Evolutionary conservation across 2,329 filamentous ascomycete species (phyloP).

Genomic region (Scopulariopsis brevicaulis): DNA sequence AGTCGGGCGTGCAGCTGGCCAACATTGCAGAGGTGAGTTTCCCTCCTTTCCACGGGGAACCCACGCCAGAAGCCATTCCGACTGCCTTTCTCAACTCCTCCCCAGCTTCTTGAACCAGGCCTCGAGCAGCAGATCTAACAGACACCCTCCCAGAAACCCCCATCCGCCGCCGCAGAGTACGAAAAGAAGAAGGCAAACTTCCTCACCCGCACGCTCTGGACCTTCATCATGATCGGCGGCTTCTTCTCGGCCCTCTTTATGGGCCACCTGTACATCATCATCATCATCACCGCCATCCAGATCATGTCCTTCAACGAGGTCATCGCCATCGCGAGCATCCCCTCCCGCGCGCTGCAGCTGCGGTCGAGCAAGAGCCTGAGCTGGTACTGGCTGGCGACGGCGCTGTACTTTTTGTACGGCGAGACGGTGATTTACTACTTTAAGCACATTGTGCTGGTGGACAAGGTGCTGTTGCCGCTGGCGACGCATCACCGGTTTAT

Average conservation of each 20-base stretch:
- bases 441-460: conserved; percentile 94
- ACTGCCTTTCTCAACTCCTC: not conserved
- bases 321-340: conserved; percentile 92
- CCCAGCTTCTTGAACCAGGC: conserved; percentile 9
- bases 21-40: conserved; percentile 24
- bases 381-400: conserved; percentile 98
- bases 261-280: conserved; percentile 95
- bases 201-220: conserved; percentile 95
- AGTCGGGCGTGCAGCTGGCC: conserved; percentile 18
- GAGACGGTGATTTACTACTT: conserved; percentile 99
- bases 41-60: not conserved
- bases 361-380: conserved; percentile 93
- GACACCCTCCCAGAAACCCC: not conserved
- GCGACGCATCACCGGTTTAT: conserved; percentile 98
- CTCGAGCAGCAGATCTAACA: not conserved
- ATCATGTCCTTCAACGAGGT: conserved; percentile 99
- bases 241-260: conserved; percentile 93
- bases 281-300: conserved; percentile 84
- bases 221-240: conserved; percentile 86
- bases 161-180: conserved; percentile 48
- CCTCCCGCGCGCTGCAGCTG: conserved; percentile 79
- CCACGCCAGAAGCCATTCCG: not conserved
- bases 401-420: conserved; percentile 98
- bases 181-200: conserved; percentile 99
- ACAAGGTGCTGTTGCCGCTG: conserved; percentile 83